Conservation (phyloP, 2,329 filamentous ascomycete species). For the Blumeriella jaapii region DNA sequence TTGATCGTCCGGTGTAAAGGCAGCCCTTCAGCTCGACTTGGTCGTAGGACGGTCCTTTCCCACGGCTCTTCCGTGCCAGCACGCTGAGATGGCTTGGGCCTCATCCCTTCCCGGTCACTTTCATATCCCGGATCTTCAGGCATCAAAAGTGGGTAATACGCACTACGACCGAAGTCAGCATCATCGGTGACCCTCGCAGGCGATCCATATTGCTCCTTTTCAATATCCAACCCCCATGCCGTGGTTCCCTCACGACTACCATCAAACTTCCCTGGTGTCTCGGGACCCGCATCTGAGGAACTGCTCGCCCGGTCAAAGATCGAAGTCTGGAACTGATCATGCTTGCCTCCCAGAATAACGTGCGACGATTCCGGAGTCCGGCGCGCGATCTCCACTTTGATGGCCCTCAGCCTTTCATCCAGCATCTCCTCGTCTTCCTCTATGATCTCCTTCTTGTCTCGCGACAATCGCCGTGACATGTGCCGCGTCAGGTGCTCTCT, state of each 20-base stretch:
- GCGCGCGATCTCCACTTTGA: slow-evolving; percentile 33
- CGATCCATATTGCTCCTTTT: slow-evolving; percentile 19
- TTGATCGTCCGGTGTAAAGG: slow-evolving; percentile 33
- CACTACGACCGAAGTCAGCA: slow-evolving; percentile 10
- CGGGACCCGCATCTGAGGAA: slow-evolving; percentile 36
- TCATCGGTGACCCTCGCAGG: slow-evolving; percentile 17
- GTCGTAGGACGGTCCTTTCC: slow-evolving; percentile 13
- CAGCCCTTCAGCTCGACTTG: slow-evolving; percentile 16
- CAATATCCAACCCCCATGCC: slow-evolving; percentile 20
- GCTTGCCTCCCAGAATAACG: slow-evolving; percentile 29
- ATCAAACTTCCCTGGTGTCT: slow-evolving; percentile 28
- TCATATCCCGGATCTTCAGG: slow-evolving; percentile 23
- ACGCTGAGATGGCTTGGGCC: slow-evolving; percentile 13
- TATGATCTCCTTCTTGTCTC: slow-evolving; percentile 14
- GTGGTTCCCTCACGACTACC: slow-evolving; percentile 18
- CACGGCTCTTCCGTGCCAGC: slow-evolving; percentile 15
- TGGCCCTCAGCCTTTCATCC: slow-evolving; percentile 28
- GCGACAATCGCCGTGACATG: slow-evolving; percentile 26
- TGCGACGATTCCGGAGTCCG: slow-evolving; percentile 32
- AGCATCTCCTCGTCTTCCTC: slow-evolving; percentile 28
- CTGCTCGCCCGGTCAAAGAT: slow-evolving; percentile 41
- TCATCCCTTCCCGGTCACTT: slow-evolving; percentile 22
- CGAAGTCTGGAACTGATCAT: slow-evolving; percentile 29
- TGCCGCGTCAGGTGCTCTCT: slow-evolving; percentile 32
- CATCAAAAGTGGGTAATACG: slow-evolving; percentile 11